These are phyloP conservation scores for Psilocybe subaeruginosa DNA, from an alignment of 768 basidiomycete species.

Conservation along the genomic window DNA sequence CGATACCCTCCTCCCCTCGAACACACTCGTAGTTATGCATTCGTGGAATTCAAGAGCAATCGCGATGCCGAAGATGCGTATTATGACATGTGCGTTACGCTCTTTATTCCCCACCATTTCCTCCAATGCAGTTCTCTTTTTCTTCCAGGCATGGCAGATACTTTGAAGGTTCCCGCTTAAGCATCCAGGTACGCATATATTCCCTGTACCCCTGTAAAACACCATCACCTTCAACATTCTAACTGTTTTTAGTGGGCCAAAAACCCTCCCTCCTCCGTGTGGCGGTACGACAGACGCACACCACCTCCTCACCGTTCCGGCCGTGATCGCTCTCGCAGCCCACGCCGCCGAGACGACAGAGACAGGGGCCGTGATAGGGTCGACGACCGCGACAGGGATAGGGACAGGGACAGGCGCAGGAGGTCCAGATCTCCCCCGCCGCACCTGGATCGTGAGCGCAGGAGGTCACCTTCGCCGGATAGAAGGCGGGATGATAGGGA, in stretches of 20 bases:
- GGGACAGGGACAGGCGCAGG: slow-evolving; percentile 25
- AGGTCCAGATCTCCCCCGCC: slow-evolving; percentile 22
- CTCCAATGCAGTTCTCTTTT: neutral
- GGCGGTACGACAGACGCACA: slow-evolving; percentile 36
- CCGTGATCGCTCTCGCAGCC: slow-evolving; percentile 32
- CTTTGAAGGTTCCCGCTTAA: slow-evolving; percentile 40
- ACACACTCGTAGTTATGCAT: slow-evolving; percentile 37
- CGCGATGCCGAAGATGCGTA: slow-evolving; percentile 42
- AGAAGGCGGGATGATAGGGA: slow-evolving; percentile 25
- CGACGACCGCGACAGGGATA: slow-evolving; percentile 19
- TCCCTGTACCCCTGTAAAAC: neutral
- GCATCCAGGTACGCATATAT: slow-evolving; percentile 32
- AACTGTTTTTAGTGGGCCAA: slow-evolving; percentile 36
- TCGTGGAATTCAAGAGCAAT: slow-evolving; percentile 39
- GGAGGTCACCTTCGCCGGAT: slow-evolving; percentile 23
- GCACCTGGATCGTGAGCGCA: slow-evolving; percentile 15
- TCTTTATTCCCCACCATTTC: neutral
- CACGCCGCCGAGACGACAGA: slow-evolving; percentile 30
- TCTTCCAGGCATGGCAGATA: slow-evolving; percentile 35
- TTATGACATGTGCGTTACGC: slow-evolving; percentile 36
- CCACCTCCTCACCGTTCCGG: slow-evolving; percentile 22
- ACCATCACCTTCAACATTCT: neutral
- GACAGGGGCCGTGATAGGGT: slow-evolving; percentile 13
- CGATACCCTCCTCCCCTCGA: slow-evolving; percentile 23
- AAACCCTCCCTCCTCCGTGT: slow-evolving; percentile 40